phyloP scores from a whole-genome alignment of 2,329 filamentous ascomycete species.

The Talaromyces sp. region DNA sequence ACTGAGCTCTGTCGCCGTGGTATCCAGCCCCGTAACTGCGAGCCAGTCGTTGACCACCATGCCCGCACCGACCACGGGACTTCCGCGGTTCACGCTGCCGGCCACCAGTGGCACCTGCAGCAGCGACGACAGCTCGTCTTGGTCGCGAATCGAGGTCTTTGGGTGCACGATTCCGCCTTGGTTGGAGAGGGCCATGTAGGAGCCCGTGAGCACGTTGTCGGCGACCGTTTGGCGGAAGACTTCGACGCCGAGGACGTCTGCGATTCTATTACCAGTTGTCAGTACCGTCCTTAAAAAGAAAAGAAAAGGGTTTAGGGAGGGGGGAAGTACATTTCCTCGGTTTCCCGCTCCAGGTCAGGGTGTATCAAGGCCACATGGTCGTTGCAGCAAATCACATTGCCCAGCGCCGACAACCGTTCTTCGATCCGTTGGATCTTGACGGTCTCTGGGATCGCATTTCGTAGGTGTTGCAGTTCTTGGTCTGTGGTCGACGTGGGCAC shows the following conservation, averaged over 20 bases:
- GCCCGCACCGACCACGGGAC: conserved; percentile 88
- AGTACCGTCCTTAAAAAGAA: background rate
- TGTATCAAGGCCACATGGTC: conserved; percentile 96
- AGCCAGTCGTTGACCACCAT: conserved; percentile 99
- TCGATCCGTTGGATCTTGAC: conserved; percentile 97
- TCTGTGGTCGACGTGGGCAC: conserved; percentile 95
- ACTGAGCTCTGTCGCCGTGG: conserved; percentile 93
- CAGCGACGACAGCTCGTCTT: conserved; percentile 91
- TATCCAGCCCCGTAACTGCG: conserved; percentile 87
- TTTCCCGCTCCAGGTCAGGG: conserved; percentile 94
- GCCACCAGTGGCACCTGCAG: conserved; percentile 94
- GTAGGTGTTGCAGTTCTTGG: conserved; percentile 94
- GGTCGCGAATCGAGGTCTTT: conserved; percentile 94
- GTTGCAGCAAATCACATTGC: conserved; percentile 94
- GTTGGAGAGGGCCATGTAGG: conserved; percentile 95
- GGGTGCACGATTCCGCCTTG: conserved; percentile 95
- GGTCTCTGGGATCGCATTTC: conserved; percentile 85
- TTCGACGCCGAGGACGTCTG: conserved; percentile 70
- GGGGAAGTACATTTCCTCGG: conserved; percentile 80
- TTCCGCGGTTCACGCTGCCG: conserved; percentile 87
- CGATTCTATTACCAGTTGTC: conserved; percentile 49
- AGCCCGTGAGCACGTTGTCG: conserved; percentile 93
- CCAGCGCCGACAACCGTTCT: conserved; percentile 89
- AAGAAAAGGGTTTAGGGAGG: background rate
- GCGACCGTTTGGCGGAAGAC: conserved; percentile 77